Percentiles rank a stretch among this genome's conserved stretches.
These are phyloP conservation scores for Thinopyrum elongatum DNA, from an alignment of 176 grass and related monocot species.

Conservation along the genomic window DNA sequence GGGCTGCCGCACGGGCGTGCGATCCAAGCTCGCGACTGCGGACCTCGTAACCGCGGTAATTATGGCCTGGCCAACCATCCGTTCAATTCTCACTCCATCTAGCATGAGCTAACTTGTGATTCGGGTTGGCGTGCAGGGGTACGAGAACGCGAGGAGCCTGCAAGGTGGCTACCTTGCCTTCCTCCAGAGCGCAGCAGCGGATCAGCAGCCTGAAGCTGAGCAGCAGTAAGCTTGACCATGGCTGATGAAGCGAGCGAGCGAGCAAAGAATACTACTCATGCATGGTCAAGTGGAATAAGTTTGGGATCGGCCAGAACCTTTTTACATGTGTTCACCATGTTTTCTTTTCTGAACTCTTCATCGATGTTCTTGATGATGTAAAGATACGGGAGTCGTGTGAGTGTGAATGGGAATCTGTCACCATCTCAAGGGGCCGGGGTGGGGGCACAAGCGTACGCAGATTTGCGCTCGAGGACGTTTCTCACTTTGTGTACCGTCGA, in stretches of 20 bases:
- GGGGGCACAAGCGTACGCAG: too few species aligned
- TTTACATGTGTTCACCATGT: too few species aligned
- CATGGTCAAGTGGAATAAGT: not conserved
- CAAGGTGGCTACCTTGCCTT: conserved; percentile 35
- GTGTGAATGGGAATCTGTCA: not conserved
- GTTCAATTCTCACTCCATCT: too few species aligned
- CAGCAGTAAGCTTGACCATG: not conserved
- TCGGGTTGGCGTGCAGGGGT: conserved; percentile 24
- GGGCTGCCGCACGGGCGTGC: conserved; percentile 22
- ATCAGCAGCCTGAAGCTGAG: not conserved
- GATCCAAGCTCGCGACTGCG: conserved; percentile 35
- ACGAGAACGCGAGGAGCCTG: conserved; percentile 33
- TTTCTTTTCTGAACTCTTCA: too few species aligned
- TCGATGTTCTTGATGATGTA: not conserved
- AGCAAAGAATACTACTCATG: not conserved
- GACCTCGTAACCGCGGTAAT: conserved; percentile 33
- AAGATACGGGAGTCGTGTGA: not conserved
- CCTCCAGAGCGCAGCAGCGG: not conserved
- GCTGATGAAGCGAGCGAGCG: too few species aligned
- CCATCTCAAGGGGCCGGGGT: too few species aligned
- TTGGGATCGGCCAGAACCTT: too few species aligned
- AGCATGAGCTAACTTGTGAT: too few species aligned
- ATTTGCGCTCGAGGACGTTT: not conserved
- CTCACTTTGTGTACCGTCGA: not conserved
- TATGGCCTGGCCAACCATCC: too few species aligned